Evolutionary conservation across 257 asterid species (phyloP).

Genomic region (Parsonsia alboflavescens): DNA sequence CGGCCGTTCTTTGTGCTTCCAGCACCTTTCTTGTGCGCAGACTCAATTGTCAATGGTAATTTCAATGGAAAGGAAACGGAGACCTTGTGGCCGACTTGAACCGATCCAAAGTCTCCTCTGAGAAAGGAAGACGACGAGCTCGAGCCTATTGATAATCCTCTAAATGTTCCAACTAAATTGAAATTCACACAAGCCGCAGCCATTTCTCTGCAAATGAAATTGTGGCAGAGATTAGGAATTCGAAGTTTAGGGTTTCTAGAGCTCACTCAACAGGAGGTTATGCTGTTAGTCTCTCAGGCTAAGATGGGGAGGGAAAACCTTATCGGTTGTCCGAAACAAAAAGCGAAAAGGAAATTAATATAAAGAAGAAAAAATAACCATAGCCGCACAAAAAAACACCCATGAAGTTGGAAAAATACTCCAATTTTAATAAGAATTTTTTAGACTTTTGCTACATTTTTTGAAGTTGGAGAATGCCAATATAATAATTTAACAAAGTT

Average conservation of each 20-base stretch:
- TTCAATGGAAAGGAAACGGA: constrained; percentile 54
- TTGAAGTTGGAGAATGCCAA: too few relatives aligned
- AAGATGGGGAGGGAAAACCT: background rate
- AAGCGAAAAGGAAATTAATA: background rate
- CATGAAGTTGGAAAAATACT: too few relatives aligned
- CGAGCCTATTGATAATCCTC: constrained; percentile 62
- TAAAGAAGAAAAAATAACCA: background rate
- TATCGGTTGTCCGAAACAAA: background rate
- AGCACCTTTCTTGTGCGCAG: constrained; percentile 97
- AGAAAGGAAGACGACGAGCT: constrained; percentile 50
- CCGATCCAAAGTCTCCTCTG: constrained; percentile 51
- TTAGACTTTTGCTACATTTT: too few relatives aligned
- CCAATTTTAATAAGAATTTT: too few relatives aligned
- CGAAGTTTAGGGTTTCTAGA: background rate
- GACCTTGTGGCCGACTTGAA: constrained; percentile 31
- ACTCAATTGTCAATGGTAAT: constrained; percentile 61
- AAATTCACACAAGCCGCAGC: constrained; percentile 59
- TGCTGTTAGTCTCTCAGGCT: background rate
- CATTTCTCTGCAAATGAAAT: constrained; percentile 30
- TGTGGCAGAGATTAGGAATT: background rate
- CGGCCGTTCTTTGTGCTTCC: constrained; percentile 98
- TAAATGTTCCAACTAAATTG: constrained; percentile 58
- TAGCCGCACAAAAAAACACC: background rate
- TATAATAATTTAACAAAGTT: too few relatives aligned
- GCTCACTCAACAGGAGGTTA: background rate